Evolutionary conservation across 2,329 filamentous ascomycete species (phyloP), one percentile per base, ranked within the genome.

Genomic region (Pseudogymnoascus sp.): DNA sequence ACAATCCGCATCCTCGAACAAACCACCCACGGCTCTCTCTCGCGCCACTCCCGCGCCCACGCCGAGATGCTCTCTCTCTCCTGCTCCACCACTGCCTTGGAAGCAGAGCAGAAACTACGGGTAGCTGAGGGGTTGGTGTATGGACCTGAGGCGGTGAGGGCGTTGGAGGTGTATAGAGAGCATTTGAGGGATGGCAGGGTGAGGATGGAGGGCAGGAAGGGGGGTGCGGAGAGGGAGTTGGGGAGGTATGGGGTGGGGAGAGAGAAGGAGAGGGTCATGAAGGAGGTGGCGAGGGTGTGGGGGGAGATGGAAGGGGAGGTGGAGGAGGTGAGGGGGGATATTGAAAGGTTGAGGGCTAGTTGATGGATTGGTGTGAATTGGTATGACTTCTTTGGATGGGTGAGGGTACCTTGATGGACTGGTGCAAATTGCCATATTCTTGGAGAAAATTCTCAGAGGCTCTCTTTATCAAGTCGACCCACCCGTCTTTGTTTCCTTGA

Each of bases 191-290:
- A 69, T 64, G 70, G 64, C 9, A 68, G 65, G 50, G 70, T 70
- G 63, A 68, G 72, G 46, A 63, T 72, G 31, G 67, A 63, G 59
- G 68, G 72, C 40, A 67, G 69, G 64, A 68, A 59, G 29, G 65
- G 63, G 23, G 64, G 66, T 15, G 66, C 67, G 7, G 69, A 73
- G 65, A 69, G 66, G 60, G 64, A 66, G 33, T 63, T 74, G 10
- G 70, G 65, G 67, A 70, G 69, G 2, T 74, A 74, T 67, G 72
- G 72, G 5, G 68, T 73, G 23, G 71, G 70, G 2, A 64, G 69
- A 38, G 65, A 68, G 15, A 73, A 73, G 67, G 70, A 73, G 53
- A 72, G 63, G 65, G 62, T 70, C 53, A 72, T 74, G 72, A 73
- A 60, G 62, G 71, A 72, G 64, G 69, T 73, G 64, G 69, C 72